Evolutionary conservation across 495 filamentous ascomycete genomes (phyloP).

Genomic region (Aspergillus avenaceus): DNA sequence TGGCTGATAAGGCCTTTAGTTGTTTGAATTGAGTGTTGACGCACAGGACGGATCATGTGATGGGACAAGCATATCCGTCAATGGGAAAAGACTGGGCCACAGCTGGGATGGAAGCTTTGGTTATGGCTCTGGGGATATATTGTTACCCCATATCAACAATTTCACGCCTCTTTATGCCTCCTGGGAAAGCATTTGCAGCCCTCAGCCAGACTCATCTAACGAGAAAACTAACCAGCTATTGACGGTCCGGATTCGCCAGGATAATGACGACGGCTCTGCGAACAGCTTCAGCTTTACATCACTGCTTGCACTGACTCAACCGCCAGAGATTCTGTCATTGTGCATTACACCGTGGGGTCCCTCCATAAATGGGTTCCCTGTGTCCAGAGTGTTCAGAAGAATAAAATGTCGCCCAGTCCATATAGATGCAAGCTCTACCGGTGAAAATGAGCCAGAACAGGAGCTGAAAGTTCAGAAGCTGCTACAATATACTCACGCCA

Average conservation of each 20-base stretch:
- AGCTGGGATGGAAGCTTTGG: constrained; percentile 29
- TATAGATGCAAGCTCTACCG: neutral
- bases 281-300: constrained; percentile 19
- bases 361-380: constrained; percentile 30
- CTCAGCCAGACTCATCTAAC: constrained; percentile 19
- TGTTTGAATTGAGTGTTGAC: constrained; percentile 22
- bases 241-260: constrained; percentile 37
- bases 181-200: constrained; percentile 45
- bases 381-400: neutral
- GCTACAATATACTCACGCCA: constrained; percentile 1
- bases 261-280: constrained; percentile 28
- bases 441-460: neutral
- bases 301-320: neutral
- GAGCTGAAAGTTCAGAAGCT: constrained; percentile 10
- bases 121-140: constrained; percentile 24
- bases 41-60: constrained; percentile 25
- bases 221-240: constrained; percentile 42
- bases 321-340: constrained; percentile 33
- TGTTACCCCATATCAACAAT: constrained; percentile 21
- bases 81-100: constrained; percentile 29
- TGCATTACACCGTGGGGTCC: constrained; percentile 38
- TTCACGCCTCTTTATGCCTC: neutral
- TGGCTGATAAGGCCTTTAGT: constrained; percentile 13
- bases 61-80: constrained; percentile 29
- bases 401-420: neutral